These are phyloP conservation scores for Solanum bukasovii DNA, from an alignment of 257 asterid species.

Conservation along the genomic window DNA sequence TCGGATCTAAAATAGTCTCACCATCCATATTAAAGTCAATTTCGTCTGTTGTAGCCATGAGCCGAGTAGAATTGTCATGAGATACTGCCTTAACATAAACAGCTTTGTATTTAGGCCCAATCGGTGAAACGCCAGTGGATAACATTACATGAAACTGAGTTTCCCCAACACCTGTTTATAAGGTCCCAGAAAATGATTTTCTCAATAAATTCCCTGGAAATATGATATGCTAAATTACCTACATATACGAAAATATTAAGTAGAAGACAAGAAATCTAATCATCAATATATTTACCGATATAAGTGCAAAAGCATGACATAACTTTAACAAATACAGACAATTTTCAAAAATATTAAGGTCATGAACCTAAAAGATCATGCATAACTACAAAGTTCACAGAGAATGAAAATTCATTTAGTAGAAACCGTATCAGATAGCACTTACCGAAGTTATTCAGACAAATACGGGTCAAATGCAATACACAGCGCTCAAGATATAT, in stretches of 20 bases:
- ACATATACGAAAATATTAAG: not conserved
- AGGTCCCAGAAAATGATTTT: not conserved
- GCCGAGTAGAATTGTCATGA: conserved; percentile 34
- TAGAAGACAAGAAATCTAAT: not conserved
- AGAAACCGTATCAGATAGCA: not conserved
- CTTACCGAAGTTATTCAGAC: not conserved
- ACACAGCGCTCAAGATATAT: not conserved
- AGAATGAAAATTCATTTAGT: not conserved
- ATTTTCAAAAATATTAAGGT: not conserved
- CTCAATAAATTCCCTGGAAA: not conserved
- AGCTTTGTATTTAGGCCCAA: conserved; percentile 61
- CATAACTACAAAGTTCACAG: not conserved
- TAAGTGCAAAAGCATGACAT: not conserved
- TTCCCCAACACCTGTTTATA: conserved; percentile 53
- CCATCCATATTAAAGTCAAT: conserved; percentile 57
- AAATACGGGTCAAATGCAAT: not conserved
- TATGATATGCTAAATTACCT: not conserved
- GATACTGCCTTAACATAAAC: conserved; percentile 39
- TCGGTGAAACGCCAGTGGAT: conserved; percentile 61
- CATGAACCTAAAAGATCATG: not conserved
- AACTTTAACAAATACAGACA: not conserved
- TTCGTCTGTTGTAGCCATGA: conserved; percentile 52
- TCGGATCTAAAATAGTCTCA: conserved; percentile 42
- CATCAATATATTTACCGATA: not conserved
- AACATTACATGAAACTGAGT: conserved; percentile 58